Evolutionary conservation across 2,329 filamentous ascomycete species (phyloP).

Genomic region (Ascosphaera pollenicola): DNA sequence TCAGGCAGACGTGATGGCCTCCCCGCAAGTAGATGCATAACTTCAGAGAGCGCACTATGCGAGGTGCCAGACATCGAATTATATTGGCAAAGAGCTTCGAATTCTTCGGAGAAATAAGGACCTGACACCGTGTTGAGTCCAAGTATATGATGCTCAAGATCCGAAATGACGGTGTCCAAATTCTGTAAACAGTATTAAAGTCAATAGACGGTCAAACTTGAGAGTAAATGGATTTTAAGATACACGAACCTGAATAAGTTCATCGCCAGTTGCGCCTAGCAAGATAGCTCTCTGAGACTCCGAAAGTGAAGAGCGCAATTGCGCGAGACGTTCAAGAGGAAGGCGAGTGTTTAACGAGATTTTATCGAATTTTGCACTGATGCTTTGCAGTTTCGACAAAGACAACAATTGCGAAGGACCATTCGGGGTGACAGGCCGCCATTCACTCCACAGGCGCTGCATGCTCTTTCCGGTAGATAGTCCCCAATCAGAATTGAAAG

Average conservation of each 20-base stretch:
- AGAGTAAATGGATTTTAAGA: neutral
- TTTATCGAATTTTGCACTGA: conserved; percentile 16
- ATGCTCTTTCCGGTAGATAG: conserved; percentile 57
- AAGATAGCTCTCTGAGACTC: conserved; percentile 17
- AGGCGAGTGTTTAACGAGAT: conserved; percentile 16
- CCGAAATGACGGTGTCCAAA: conserved; percentile 17
- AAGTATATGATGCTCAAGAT: conserved; percentile 13
- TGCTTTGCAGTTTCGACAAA: conserved; percentile 15
- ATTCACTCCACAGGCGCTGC: conserved; percentile 52
- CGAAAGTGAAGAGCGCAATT: conserved; percentile 17
- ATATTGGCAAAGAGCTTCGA: conserved; percentile 26
- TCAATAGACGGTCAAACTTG: conserved; percentile 5
- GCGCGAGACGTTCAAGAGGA: conserved; percentile 14
- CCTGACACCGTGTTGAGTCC: conserved; percentile 10
- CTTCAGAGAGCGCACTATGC: conserved; percentile 9
- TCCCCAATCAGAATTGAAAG: conserved; percentile 48
- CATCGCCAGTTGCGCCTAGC: conserved; percentile 15
- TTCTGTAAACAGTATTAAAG: conserved; percentile 8
- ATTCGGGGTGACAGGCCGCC: conserved; percentile 37
- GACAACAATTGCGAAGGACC: conserved; percentile 13
- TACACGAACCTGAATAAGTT: conserved; percentile 12
- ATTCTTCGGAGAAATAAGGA: conserved; percentile 24
- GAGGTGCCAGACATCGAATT: conserved; percentile 4
- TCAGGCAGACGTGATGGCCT: conserved; percentile 15
- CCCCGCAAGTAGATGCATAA: conserved; percentile 16